These are phyloP conservation scores for Solanum bulbocastanum DNA, from an alignment of 257 asterid species.

Conservation along the genomic window DNA sequence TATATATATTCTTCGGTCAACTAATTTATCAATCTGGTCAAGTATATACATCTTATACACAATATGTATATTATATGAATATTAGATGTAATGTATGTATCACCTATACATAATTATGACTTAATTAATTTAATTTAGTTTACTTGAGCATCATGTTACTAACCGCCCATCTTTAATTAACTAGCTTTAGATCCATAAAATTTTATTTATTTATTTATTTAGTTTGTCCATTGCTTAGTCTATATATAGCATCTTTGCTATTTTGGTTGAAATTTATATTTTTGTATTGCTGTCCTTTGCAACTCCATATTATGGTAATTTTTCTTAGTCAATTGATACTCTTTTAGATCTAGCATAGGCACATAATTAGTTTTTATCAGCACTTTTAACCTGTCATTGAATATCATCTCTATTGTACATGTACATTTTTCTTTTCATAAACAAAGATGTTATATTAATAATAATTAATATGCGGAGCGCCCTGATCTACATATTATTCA, in stretches of 20 bases:
- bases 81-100: too few relatives aligned
- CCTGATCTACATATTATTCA: neutral
- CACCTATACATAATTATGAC: too few relatives aligned
- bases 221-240: neutral
- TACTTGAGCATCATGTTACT: neutral
- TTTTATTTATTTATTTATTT: neutral
- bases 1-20: too few relatives aligned
- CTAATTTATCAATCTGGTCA: neutral
- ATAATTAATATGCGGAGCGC: neutral
- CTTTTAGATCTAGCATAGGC: neutral
- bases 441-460: neutral
- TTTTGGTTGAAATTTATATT: neutral
- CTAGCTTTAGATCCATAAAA: neutral
- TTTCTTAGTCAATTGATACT: neutral
- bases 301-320: neutral
- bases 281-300: neutral
- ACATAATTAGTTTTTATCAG: neutral
- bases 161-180: neutral
- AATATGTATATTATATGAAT: too few relatives aligned
- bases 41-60: neutral
- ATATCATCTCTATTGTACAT: neutral
- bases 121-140: neutral
- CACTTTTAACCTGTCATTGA: neutral
- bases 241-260: neutral
- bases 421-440: too few relatives aligned